Base-by-base conservation (phyloP, 352 stramenopile species). In the Phytophthora boehmeriae region DNA sequence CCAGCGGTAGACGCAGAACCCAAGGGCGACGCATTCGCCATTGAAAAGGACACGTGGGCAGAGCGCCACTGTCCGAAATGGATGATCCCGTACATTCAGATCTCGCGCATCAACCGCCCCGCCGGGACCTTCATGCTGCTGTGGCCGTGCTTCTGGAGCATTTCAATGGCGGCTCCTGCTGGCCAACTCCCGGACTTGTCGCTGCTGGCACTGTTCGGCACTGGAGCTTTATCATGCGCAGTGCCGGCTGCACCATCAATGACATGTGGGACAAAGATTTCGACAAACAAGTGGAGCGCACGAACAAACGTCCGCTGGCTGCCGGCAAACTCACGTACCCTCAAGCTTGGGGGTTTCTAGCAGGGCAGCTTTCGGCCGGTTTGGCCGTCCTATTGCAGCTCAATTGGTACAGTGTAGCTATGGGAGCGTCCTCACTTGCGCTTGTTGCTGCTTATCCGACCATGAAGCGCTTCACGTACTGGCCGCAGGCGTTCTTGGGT, bases 211-310 rank as follows among this genome's bases (percentile, higher is more conserved):
- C 73, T 94, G 5, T 95, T 95, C 56, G 89, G 75, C 23, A 84
- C 86, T 4, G 98, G 98, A 13, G 86, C 97, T 17, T 99, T 75
- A 86, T 99, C 58, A 99, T 99, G 98, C 85, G 97, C 28, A 94
- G 96, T 65, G 92, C 92, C 17, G 98, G 98, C 4, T 99, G 98
- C 78, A 99, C 96, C 35, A 99, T 99, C 72, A 99, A 99, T 73
- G 98, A 99, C 76, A 98, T 99, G 83, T 99, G 96, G 97, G 98
- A 99, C 89, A 87, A 90, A 53, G 88, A 99, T 59, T 97, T 98
- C 76, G 98, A 99, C 82, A 90, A 88, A 58, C 70, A 96, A 38
- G 98, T 99, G 16, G 83, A 93, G 63, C 87, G 98, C 20, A 99
- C 97, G 1, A 97, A 96, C 59, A 76, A 89, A 66, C 84, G 98